These are phyloP conservation scores for Calycina herbarum DNA, from an alignment of 2,329 filamentous ascomycete species.

Conservation along the genomic window DNA sequence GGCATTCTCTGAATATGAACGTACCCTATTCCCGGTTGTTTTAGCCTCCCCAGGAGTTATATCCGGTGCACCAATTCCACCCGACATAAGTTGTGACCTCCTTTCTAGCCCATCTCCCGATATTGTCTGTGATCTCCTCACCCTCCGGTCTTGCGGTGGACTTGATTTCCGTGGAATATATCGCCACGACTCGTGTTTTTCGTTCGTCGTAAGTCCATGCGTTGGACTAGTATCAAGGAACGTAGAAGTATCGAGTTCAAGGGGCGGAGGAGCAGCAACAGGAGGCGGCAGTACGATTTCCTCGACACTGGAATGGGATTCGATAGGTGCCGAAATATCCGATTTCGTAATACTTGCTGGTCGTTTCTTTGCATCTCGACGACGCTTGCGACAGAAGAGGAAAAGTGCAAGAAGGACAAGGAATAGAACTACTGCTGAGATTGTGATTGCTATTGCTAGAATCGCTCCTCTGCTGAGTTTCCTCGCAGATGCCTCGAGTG, in stretches of 20 bases:
- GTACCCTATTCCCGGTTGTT: constrained; percentile 18
- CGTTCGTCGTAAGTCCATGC: constrained; percentile 19
- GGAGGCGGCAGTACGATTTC: constrained; percentile 19
- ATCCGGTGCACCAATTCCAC: background rate
- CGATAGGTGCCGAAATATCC: constrained; percentile 30
- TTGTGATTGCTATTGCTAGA: constrained; percentile 30
- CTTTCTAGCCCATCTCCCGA: constrained; percentile 4
- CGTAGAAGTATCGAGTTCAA: constrained; percentile 30
- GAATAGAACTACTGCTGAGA: constrained; percentile 26
- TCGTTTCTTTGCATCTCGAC: constrained; percentile 18
- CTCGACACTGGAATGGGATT: constrained; percentile 21
- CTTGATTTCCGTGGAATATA: background rate
- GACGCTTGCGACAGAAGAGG: constrained; percentile 25
- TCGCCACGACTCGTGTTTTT: constrained; percentile 11
- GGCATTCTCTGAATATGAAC: constrained; percentile 33
- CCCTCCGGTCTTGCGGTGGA: background rate
- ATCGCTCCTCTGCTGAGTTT: constrained; percentile 24
- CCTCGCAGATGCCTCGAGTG: background rate
- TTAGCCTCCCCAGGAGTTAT: background rate
- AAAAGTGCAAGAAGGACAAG: constrained; percentile 25
- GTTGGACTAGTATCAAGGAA: constrained; percentile 19
- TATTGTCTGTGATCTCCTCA: constrained; percentile 22
- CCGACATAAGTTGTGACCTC: constrained; percentile 13
- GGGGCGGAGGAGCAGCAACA: constrained; percentile 21
- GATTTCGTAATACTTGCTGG: constrained; percentile 22